These are phyloP conservation scores for Exophiala sp. DNA, from an alignment of 2,329 filamentous ascomycete genomes.

Conservation along the genomic window DNA sequence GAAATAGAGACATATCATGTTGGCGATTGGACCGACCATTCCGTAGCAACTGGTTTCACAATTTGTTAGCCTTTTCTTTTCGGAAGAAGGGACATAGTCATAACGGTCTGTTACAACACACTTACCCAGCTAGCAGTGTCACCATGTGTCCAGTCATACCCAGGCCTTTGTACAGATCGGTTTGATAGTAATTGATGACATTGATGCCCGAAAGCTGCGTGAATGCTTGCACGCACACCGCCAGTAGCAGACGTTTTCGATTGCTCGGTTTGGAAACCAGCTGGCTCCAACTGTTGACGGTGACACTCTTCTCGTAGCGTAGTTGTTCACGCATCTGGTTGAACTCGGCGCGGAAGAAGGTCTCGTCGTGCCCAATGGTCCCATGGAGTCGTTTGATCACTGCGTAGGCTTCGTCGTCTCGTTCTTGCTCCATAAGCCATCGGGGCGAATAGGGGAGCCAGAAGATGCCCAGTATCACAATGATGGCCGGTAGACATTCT, in stretches of 20 bases:
- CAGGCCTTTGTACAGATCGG: constrained; percentile 1
- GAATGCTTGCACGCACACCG: constrained; percentile 54
- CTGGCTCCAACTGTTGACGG: not conserved
- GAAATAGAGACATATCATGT: constrained; percentile 3
- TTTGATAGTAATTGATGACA: constrained; percentile 31
- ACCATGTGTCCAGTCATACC: constrained; percentile 1
- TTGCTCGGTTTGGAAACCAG: constrained; percentile 3
- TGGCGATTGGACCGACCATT: constrained; percentile 3
- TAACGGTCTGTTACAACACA: too few relatives aligned
- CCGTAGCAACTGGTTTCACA: constrained; percentile 1
- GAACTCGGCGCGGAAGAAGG: constrained; percentile 27
- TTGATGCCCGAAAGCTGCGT: constrained; percentile 44
- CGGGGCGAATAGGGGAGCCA: constrained; percentile 16
- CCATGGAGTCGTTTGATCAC: constrained; percentile 60
- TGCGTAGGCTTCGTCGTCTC: constrained; percentile 39
- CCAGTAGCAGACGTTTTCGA: constrained; percentile 49
- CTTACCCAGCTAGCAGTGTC: not conserved
- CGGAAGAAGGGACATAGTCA: too few relatives aligned
- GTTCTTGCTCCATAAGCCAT: constrained; percentile 17
- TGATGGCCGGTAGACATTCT: not conserved
- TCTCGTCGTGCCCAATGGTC: constrained; percentile 53
- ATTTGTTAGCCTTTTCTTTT: too few relatives aligned
- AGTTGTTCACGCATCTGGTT: constrained; percentile 11
- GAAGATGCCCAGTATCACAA: constrained; percentile 49
- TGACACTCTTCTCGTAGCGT: not conserved